phyloP scores from a whole-genome alignment of 2,329 filamentous ascomycete genomes.

The Penicillium sp. region DNA sequence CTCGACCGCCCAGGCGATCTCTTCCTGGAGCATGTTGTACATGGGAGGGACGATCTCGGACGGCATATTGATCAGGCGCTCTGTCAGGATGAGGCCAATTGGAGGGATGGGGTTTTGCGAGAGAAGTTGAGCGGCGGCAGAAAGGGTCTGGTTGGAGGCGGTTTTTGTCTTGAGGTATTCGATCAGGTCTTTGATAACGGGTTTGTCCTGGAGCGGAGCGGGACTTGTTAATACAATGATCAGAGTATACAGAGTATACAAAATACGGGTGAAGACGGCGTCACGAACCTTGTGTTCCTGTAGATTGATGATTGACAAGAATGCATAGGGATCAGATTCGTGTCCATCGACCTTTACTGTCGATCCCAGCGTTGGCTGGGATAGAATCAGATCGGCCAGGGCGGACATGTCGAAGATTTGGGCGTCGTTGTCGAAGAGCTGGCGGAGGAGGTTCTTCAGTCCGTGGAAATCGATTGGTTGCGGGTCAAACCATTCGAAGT shows the following conservation, averaged over 20 bases:
- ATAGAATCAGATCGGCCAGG: conserved; percentile 79
- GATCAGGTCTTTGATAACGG: conserved; percentile 66
- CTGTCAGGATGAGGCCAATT: conserved; percentile 82
- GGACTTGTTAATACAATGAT: background rate
- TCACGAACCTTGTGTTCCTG: conserved; percentile 61
- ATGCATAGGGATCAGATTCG: conserved; percentile 85
- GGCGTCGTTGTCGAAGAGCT: conserved; percentile 86
- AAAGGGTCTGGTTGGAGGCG: conserved; percentile 53
- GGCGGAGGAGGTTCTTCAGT: conserved; percentile 80
- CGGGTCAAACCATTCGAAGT: conserved; percentile 99
- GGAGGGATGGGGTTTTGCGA: conserved; percentile 52
- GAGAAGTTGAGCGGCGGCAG: conserved; percentile 58
- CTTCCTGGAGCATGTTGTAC: conserved; percentile 90
- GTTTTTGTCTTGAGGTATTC: conserved; percentile 63
- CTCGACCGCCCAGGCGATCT: conserved; percentile 81
- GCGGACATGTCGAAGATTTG: conserved; percentile 82
- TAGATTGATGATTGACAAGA: conserved; percentile 83
- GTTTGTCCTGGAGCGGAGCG: conserved; percentile 53
- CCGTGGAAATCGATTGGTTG: conserved; percentile 92
- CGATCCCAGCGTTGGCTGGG: conserved; percentile 82
- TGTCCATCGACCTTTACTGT: conserved; percentile 97
- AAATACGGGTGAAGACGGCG: background rate
- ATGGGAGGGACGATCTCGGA: conserved; percentile 86
- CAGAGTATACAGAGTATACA: no score
- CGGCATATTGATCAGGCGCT: conserved; percentile 96